These are phyloP conservation scores for Russula lepida DNA, from an alignment of 768 basidiomycete species.

Conservation along the genomic window DNA sequence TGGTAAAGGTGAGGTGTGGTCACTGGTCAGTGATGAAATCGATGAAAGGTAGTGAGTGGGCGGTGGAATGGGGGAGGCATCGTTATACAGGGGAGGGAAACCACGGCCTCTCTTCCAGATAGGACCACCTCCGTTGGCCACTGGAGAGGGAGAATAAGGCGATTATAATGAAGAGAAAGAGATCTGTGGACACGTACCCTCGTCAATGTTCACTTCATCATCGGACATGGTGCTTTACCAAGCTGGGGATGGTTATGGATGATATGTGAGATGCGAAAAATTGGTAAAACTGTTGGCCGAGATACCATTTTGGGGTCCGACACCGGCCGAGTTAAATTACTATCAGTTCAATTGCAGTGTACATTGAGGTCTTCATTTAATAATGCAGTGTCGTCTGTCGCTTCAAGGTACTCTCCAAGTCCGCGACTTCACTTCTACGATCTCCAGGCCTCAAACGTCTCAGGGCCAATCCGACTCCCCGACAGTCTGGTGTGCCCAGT, in stretches of 20 bases:
- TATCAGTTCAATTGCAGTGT: background rate
- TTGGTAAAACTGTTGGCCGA: background rate
- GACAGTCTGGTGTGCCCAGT: background rate
- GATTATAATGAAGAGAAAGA: background rate
- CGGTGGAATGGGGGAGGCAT: no score
- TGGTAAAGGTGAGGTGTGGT: no score
- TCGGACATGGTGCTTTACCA: constrained; percentile 60
- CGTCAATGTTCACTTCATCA: constrained; percentile 91
- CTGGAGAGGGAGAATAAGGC: constrained; percentile 20
- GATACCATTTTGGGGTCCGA: background rate
- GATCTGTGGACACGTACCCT: constrained; percentile 37
- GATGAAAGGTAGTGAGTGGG: no score
- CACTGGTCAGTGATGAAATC: no score
- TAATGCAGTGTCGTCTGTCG: no score
- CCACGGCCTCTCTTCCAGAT: constrained; percentile 78
- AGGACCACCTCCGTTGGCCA: constrained; percentile 50
- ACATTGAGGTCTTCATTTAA: background rate
- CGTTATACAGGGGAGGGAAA: constrained; percentile 35
- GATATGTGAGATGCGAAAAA: background rate
- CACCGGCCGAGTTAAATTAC: background rate
- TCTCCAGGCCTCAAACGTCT: background rate
- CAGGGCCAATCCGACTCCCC: background rate
- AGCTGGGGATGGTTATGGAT: background rate
- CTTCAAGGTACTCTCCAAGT: background rate
- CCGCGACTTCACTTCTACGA: background rate